Conservation (phyloP, 2,329 filamentous ascomycete species). For the Penicillium sp. region DNA sequence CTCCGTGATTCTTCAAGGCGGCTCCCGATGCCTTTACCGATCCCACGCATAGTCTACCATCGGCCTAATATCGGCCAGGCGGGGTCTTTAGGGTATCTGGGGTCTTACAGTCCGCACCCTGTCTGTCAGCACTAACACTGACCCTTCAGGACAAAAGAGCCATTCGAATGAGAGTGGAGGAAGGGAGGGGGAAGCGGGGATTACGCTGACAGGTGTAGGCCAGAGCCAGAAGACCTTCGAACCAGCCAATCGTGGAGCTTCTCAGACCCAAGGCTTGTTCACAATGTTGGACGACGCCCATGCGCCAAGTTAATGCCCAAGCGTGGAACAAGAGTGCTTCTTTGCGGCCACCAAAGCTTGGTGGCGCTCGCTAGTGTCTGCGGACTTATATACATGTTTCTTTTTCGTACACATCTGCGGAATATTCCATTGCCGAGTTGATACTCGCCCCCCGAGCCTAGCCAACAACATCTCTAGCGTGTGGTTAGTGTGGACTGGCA, state of each 20-base stretch:
- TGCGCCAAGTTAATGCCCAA: conserved; percentile 7
- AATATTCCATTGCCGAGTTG: conserved; percentile 11
- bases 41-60: background rate
- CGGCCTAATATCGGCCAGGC: conserved; percentile 13
- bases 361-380: conserved; percentile 18
- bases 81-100: conserved; percentile 1
- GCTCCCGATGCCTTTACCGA: background rate
- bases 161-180: background rate
- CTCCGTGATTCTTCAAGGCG: background rate
- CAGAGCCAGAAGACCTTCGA: background rate
- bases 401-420: background rate
- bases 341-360: conserved; percentile 13
- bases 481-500: conserved; percentile 7
- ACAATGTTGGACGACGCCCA: conserved; percentile 4
- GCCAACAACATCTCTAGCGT: conserved; percentile 11
- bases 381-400: conserved; percentile 1
- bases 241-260: conserved; percentile 6
- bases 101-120: conserved; percentile 1
- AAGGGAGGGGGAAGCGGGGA: background rate
- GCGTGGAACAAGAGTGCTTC: conserved; percentile 13
- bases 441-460: conserved; percentile 14
- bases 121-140: conserved; percentile 19
- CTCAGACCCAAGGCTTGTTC: conserved; percentile 13
- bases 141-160: background rate
- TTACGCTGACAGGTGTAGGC: background rate